These are phyloP conservation scores for Rhynchosporium secalis DNA, from an alignment of 2,329 filamentous ascomycete species.

Conservation along the genomic window DNA sequence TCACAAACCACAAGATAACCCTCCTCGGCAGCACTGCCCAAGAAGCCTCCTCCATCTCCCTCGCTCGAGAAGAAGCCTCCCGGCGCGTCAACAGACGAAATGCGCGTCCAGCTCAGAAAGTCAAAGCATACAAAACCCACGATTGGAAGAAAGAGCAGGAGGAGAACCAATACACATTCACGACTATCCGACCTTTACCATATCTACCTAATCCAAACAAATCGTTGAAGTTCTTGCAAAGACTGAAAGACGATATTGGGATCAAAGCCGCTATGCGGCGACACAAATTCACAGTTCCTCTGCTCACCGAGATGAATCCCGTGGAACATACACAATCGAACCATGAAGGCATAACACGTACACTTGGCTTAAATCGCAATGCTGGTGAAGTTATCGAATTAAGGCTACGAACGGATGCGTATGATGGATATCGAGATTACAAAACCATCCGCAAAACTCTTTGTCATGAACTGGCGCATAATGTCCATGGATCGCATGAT, in stretches of 20 bases:
- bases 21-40: constrained; percentile 63
- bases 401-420: constrained; percentile 85
- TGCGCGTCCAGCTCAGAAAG: constrained; percentile 38
- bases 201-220: constrained; percentile 76
- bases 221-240: constrained; percentile 69
- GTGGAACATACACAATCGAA: constrained; percentile 70
- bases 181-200: constrained; percentile 69
- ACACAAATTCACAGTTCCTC: constrained; percentile 79
- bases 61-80: constrained; percentile 50
- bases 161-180: constrained; percentile 75
- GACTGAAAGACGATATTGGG: constrained; percentile 78
- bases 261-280: constrained; percentile 81
- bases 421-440: constrained; percentile 93
- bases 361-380: constrained; percentile 85
- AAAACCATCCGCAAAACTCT: constrained; percentile 86
- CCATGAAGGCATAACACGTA: constrained; percentile 72
- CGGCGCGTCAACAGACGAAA: constrained; percentile 46
- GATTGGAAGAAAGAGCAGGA: constrained; percentile 47
- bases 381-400: constrained; percentile 87
- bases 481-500: constrained; percentile 83
- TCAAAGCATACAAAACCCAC: constrained; percentile 44
- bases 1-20: constrained; percentile 61
- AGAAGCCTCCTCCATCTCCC: constrained; percentile 58
- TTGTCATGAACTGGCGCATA: constrained; percentile 94
- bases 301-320: constrained; percentile 96